phyloP scores from a whole-genome alignment of 2,329 filamentous ascomycete genomes.

The Hysterium pulicare region DNA sequence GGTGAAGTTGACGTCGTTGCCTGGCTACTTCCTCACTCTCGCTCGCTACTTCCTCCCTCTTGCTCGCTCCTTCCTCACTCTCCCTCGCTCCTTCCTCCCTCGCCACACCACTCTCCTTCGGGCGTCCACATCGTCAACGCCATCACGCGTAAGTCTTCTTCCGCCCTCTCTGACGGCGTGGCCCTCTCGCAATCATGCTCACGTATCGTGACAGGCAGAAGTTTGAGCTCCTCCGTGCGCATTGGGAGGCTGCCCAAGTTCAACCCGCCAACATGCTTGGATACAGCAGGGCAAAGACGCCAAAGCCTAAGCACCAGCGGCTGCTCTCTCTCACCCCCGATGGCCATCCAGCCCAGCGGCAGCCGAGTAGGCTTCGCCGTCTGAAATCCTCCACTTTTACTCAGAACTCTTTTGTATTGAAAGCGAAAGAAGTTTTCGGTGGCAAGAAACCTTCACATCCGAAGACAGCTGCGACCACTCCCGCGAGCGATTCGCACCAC shows the following conservation, averaged over 20 bases:
- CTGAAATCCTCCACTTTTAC: constrained; percentile 1
- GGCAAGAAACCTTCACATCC: not conserved
- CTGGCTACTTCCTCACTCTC: too few relatives aligned
- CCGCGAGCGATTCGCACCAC: too few relatives aligned
- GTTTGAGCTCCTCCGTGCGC: constrained; percentile 32
- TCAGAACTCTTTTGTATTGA: not conserved
- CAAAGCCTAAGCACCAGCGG: constrained; percentile 11
- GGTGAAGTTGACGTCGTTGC: too few relatives aligned
- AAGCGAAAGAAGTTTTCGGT: not conserved
- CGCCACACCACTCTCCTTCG: too few relatives aligned
- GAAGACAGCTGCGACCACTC: not conserved
- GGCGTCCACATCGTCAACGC: too few relatives aligned
- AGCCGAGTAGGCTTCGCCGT: not conserved
- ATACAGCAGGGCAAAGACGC: constrained; percentile 24
- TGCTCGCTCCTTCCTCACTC: too few relatives aligned
- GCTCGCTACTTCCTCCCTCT: too few relatives aligned
- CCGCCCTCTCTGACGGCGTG: too few relatives aligned
- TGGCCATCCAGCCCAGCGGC: too few relatives aligned
- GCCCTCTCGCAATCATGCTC: constrained; percentile 29
- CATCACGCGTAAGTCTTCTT: too few relatives aligned
- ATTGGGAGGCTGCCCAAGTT: constrained; percentile 27
- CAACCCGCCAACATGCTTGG: constrained; percentile 20
- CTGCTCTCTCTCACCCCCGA: constrained; percentile 7
- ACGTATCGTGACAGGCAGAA: constrained; percentile 29
- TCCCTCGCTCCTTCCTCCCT: too few relatives aligned